These are phyloP conservation scores for Pythium inflatum DNA, from an alignment of 352 stramenopile genomes.

Conservation along the genomic window DNA sequence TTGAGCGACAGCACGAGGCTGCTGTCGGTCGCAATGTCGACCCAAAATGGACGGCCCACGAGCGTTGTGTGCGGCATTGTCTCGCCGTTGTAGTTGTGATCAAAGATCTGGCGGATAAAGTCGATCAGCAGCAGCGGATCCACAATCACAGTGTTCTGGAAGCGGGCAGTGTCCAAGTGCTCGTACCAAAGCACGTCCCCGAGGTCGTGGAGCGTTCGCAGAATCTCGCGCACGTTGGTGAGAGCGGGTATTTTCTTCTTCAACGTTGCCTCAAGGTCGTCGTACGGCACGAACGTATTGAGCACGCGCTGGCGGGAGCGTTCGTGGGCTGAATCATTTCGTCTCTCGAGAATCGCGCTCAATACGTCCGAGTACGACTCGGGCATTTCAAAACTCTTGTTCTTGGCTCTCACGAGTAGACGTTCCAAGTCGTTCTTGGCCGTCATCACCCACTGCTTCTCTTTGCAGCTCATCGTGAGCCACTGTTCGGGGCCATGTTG, in stretches of 20 bases:
- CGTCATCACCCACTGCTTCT: too few species aligned
- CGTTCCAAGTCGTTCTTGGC: too few species aligned
- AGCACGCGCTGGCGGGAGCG: background rate
- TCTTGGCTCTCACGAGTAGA: background rate
- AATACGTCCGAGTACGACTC: constrained; percentile 4
- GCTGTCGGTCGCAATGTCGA: too few species aligned
- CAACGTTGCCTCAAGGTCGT: too few species aligned
- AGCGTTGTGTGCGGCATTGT: too few species aligned
- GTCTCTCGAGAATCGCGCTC: background rate
- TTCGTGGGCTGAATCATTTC: background rate
- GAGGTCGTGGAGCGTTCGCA: constrained; percentile 16
- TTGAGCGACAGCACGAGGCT: too few species aligned
- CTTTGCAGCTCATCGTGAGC: too few species aligned
- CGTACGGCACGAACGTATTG: background rate
- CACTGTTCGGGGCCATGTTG: too few species aligned
- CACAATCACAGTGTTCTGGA: constrained; percentile 6
- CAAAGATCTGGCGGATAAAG: constrained; percentile 16
- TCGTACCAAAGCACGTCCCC: constrained; percentile 26
- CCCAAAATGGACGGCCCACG: too few species aligned
- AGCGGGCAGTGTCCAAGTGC: background rate
- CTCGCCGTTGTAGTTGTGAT: constrained; percentile 4
- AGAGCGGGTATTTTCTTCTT: too few species aligned
- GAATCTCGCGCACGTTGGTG: background rate
- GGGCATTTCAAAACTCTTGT: constrained; percentile 4
- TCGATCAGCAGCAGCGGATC: constrained; percentile 19